phyloP scores from a whole-genome alignment of 2,329 filamentous ascomycete genomes.

The Talaromyces sp. region DNA sequence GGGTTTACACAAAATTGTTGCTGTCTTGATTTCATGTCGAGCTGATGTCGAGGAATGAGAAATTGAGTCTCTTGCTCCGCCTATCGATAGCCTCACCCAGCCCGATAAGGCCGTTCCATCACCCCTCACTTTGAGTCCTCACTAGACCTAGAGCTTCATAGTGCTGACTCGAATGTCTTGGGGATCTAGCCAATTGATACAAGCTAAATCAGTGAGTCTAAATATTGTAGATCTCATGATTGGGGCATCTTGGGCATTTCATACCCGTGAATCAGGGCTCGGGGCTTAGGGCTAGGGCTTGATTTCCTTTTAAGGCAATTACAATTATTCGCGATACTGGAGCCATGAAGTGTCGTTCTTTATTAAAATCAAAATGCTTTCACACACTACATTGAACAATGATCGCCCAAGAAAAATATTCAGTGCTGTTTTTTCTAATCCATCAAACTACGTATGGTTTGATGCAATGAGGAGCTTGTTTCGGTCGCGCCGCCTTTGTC shows the following conservation, averaged over 20 bases:
- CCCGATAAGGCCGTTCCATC: neutral
- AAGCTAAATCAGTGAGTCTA: neutral
- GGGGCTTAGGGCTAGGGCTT: conserved; percentile 7
- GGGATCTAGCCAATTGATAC: neutral
- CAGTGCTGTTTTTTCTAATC: neutral
- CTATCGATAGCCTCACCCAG: neutral
- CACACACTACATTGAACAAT: too few relatives aligned
- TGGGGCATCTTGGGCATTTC: neutral
- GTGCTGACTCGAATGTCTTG: neutral
- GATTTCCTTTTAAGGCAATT: neutral
- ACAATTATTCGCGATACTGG: neutral
- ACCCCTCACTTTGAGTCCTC: neutral
- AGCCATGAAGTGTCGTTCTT: neutral
- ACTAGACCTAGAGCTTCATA: neutral
- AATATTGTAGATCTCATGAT: neutral
- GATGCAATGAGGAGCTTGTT: neutral
- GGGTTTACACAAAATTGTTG: neutral
- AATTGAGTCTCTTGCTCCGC: neutral
- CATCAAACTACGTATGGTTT: neutral
- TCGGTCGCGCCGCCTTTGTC: neutral
- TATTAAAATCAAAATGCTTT: neutral
- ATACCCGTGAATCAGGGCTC: neutral
- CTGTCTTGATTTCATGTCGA: neutral
- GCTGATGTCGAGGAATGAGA: neutral
- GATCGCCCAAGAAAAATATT: neutral